A percentile compares a stretch with the other conserved stretches of the same genome.
Conservation (phyloP, 192 early-diverging fungal genomes). For the Coemansia sp. region DNA sequence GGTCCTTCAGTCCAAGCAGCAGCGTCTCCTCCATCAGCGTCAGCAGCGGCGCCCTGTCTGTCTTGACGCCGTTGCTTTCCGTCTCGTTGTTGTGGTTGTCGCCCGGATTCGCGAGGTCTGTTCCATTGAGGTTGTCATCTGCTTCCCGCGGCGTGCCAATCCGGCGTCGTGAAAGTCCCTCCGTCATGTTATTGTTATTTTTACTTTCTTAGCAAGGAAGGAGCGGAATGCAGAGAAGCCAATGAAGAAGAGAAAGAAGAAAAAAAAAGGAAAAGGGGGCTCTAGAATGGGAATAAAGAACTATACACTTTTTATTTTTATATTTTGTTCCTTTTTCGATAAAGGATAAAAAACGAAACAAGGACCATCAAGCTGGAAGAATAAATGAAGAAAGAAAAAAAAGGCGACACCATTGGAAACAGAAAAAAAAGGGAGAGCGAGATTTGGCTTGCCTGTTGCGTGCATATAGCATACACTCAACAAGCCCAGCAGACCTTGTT, state of each 20-base stretch:
- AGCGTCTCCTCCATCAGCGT: slow-evolving; percentile 97
- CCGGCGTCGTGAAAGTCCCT: slow-evolving; percentile 50
- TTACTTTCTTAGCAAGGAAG: background rate
- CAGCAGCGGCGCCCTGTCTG: slow-evolving; percentile 63
- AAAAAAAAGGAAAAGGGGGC: background rate
- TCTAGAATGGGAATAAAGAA: slow-evolving; percentile 1
- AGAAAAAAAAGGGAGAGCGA: no score
- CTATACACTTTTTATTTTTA: slow-evolving; percentile 4
- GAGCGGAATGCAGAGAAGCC: background rate
- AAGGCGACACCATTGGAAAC: no score
- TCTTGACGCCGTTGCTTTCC: slow-evolving; percentile 21
- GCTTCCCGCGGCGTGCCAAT: slow-evolving; percentile 36
- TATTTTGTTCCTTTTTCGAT: background rate
- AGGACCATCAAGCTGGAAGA: no score
- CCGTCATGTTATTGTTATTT: slow-evolving; percentile 49
- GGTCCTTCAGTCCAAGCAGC: slow-evolving; percentile 91
- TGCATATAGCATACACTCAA: no score
- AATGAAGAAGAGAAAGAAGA: background rate
- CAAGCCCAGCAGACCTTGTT: no score
- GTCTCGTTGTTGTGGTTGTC: background rate
- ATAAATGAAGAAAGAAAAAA: no score
- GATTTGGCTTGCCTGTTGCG: no score
- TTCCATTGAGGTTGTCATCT: slow-evolving; percentile 7
- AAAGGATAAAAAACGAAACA: no score
- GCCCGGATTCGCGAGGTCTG: no score